Conservation (phyloP, 179 eudicot genomes). For the Nepenthes alata region DNA sequence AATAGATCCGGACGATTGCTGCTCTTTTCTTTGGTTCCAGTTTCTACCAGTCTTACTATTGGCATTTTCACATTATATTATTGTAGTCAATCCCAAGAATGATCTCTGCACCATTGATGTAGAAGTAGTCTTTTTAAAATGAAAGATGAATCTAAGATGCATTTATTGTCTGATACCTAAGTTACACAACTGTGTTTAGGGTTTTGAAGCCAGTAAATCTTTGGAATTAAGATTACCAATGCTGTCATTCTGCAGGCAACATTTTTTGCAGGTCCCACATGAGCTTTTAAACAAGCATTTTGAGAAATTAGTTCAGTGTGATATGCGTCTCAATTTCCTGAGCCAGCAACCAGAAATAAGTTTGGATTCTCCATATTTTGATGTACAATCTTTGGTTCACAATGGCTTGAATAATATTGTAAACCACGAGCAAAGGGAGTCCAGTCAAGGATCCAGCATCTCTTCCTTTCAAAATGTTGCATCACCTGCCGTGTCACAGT, state of each 20-base stretch:
- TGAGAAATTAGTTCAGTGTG: slow-evolving; percentile 41
- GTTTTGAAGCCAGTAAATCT: neutral
- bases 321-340: slow-evolving; percentile 33
- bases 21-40: no score
- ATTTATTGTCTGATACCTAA: neutral
- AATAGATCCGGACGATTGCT: no score
- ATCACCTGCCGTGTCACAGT: slow-evolving; percentile 25
- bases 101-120: neutral
- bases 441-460: slow-evolving; percentile 13
- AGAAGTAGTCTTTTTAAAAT: neutral
- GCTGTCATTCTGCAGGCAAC: slow-evolving; percentile 30
- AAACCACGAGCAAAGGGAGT: slow-evolving; percentile 17
- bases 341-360: slow-evolving; percentile 30
- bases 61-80: no score
- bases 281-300: slow-evolving; percentile 42
- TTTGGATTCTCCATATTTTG: slow-evolving; percentile 32
- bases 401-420: slow-evolving; percentile 12
- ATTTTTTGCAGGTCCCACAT: slow-evolving; percentile 30
- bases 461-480: slow-evolving; percentile 22
- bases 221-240: neutral
- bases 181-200: neutral
- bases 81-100: neutral
- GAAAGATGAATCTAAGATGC: neutral
- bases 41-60: no score
- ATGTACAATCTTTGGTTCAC: slow-evolving; percentile 17